A percentile compares a stretch with the other conserved stretches of the same genome.
These are phyloP conservation scores for Lipomyces yamanashiensis DNA, from an alignment of 805 yeast species.

Conservation along the genomic window DNA sequence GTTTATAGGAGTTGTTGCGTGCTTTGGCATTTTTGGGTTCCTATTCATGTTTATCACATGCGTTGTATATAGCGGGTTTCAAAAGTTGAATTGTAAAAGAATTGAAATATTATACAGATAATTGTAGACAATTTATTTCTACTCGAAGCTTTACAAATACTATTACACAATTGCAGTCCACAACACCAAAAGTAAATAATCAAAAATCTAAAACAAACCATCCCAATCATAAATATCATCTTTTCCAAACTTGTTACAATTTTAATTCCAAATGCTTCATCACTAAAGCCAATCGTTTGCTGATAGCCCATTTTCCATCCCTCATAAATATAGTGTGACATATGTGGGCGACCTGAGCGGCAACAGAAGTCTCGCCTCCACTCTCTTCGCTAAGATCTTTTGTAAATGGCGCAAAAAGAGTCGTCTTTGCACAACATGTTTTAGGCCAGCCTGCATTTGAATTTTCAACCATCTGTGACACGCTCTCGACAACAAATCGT, in stretches of 20 bases:
- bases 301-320: conserved; percentile 13
- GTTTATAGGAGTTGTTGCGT: not conserved
- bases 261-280: conserved; percentile 10
- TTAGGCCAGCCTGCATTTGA: not conserved
- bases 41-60: too few species aligned
- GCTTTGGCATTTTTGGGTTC: not conserved
- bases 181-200: not conserved
- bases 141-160: too few species aligned
- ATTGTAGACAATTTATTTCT: too few species aligned
- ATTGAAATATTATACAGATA: too few species aligned
- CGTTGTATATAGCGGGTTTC: too few species aligned
- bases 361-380: not conserved
- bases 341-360: conserved; percentile 9
- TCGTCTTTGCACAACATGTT: not conserved
- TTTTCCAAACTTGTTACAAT: not conserved
- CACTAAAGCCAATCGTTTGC: conserved; percentile 13
- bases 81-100: too few species aligned
- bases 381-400: too few species aligned
- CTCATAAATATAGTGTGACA: conserved; percentile 12
- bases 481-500: conserved; percentile 12
- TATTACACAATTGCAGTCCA: not conserved
- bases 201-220: not conserved
- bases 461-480: conserved; percentile 6
- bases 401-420: not conserved
- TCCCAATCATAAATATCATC: not conserved